A percentile compares a stretch with the other conserved stretches of the same genome.
Evolutionary conservation across 1,139 yeast genomes (phyloP).

Genomic region (Saccharomycopsis crataegensis): DNA sequence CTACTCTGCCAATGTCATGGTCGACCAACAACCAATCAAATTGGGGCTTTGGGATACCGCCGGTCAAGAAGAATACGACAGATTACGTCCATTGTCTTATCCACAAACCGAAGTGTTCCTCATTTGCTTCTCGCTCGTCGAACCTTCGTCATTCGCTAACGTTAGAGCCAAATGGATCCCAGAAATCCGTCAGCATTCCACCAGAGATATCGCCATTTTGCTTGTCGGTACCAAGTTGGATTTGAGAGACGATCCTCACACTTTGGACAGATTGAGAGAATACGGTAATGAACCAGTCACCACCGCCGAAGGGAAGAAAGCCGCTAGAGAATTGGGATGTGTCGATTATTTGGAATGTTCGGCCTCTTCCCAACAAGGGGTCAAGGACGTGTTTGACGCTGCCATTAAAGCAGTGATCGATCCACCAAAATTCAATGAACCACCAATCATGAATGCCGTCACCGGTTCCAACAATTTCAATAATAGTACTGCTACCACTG

Average conservation of each 20-base stretch:
- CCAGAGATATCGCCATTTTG: constrained; percentile 63
- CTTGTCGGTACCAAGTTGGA: constrained; percentile 85
- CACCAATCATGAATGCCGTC: constrained; percentile 14
- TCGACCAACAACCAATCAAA: constrained; percentile 66
- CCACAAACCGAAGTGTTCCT: constrained; percentile 90
- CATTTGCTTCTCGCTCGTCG: constrained; percentile 80
- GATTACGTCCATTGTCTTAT: constrained; percentile 83
- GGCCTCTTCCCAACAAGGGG: constrained; percentile 87
- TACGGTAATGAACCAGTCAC: constrained; percentile 58
- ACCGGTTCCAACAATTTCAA: neutral
- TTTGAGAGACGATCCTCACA: constrained; percentile 73
- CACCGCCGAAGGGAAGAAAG: constrained; percentile 52
- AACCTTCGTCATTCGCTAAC: constrained; percentile 75
- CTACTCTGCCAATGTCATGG: constrained; percentile 81
- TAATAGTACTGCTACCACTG: neutral
- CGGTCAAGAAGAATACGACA: constrained; percentile 90
- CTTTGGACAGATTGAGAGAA: constrained; percentile 62
- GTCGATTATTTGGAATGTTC: constrained; percentile 81
- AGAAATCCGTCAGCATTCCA: constrained; percentile 81
- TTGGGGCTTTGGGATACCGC: constrained; percentile 97
- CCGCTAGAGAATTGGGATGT: constrained; percentile 70
- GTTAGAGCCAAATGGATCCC: constrained; percentile 78
- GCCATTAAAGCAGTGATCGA: constrained; percentile 68
- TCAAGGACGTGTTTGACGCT: constrained; percentile 71
- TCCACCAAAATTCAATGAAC: constrained; percentile 36